These are phyloP conservation scores for Phaseolus coccineus DNA, from an alignment of 331 rosid species.

Conservation along the genomic window DNA sequence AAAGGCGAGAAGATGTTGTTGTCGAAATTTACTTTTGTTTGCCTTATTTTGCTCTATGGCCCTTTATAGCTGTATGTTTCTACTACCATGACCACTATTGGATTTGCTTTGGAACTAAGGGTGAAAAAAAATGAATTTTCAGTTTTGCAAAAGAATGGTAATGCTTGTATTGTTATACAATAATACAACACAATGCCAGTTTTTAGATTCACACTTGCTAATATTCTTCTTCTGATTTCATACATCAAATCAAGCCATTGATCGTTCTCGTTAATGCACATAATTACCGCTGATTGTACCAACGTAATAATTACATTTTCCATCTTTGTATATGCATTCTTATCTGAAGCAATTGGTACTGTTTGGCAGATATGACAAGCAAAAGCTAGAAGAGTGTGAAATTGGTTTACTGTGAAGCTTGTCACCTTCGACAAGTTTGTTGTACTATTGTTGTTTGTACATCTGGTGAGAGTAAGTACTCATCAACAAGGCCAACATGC, in stretches of 20 bases:
- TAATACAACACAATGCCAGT: slow-evolving; percentile 45
- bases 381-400: slow-evolving; percentile 41
- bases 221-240: slow-evolving; percentile 35
- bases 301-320: slow-evolving; percentile 52
- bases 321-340: slow-evolving; percentile 43
- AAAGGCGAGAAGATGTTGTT: slow-evolving; percentile 22
- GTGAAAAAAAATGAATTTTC: slow-evolving; percentile 44
- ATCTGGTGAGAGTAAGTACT: slow-evolving; percentile 33
- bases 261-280: slow-evolving; percentile 47
- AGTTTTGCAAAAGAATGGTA: slow-evolving; percentile 56
- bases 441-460: slow-evolving; percentile 35
- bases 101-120: slow-evolving; percentile 44
- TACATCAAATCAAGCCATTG: slow-evolving; percentile 46
- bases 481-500: slow-evolving; percentile 61
- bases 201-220: slow-evolving; percentile 40
- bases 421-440: slow-evolving; percentile 41
- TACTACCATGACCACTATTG: slow-evolving; percentile 45
- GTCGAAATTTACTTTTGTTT: slow-evolving; percentile 22
- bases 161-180: slow-evolving; percentile 43
- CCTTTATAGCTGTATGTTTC: neutral
- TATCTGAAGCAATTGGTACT: slow-evolving; percentile 51
- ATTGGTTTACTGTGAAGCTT: slow-evolving; percentile 43
- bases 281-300: slow-evolving; percentile 37
- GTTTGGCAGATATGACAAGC: slow-evolving; percentile 50
- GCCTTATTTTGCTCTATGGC: slow-evolving; percentile 33